Conservation (phyloP, 108 stramenopile genomes). For the Skeletonema grethae region DNA sequence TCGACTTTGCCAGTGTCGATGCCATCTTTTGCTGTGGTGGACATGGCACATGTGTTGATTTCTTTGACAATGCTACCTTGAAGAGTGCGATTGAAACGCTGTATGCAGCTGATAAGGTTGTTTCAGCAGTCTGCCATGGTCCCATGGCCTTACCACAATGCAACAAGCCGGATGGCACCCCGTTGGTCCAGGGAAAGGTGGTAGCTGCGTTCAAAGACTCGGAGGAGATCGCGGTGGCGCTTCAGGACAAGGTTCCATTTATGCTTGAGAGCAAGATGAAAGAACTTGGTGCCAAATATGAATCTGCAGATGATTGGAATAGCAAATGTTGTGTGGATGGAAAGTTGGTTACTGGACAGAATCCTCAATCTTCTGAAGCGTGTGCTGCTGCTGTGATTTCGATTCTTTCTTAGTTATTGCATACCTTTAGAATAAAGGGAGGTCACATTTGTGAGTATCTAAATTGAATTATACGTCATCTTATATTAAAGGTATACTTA, state of each 20-base stretch:
- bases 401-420: constrained; percentile 6
- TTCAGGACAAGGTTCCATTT: constrained; percentile 64
- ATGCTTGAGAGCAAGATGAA: constrained; percentile 71
- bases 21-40: constrained; percentile 72
- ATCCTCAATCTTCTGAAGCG: constrained; percentile 63
- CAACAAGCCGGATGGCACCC: constrained; percentile 60
- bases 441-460: too few relatives aligned
- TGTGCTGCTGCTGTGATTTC: constrained; percentile 58
- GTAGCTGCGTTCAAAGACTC: constrained; percentile 81
- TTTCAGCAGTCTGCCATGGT: constrained; percentile 82
- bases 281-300: constrained; percentile 75
- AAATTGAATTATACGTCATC: too few relatives aligned
- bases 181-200: constrained; percentile 62
- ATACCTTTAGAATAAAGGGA: too few relatives aligned
- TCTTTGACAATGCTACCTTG: constrained; percentile 51
- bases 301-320: constrained; percentile 73
- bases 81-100: constrained; percentile 66
- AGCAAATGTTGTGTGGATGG: constrained; percentile 72
- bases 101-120: constrained; percentile 62
- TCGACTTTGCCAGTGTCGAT: constrained; percentile 66
- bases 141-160: constrained; percentile 71
- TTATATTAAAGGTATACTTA: too few relatives aligned
- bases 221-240: constrained; percentile 71
- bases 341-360: constrained; percentile 84
- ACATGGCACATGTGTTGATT: constrained; percentile 76